Percentiles rank a stretch among this genome's conserved stretches.
phyloP scores from a whole-genome alignment of 2,329 filamentous ascomycete genomes.

The Seiridium cupressi region DNA sequence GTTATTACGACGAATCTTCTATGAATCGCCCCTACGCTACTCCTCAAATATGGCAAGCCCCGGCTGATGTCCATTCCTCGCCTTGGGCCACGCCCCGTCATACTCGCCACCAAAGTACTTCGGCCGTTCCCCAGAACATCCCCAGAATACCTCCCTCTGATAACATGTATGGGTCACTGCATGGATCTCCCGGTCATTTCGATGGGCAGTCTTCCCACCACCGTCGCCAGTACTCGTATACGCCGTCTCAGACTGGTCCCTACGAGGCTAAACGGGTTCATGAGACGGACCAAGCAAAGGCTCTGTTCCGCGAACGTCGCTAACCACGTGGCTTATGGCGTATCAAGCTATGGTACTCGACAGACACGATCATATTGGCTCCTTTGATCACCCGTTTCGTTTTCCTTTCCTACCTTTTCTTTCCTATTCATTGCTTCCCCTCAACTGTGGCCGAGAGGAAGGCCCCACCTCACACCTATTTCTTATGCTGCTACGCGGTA shows the following conservation, averaged over 20 bases:
- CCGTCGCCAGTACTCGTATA: constrained; percentile 14
- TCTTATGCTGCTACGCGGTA: background rate
- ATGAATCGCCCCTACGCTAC: constrained; percentile 15
- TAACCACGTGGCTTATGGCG: constrained; percentile 7
- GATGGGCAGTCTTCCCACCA: constrained; percentile 10
- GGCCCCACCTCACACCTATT: background rate
- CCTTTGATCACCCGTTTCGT: background rate
- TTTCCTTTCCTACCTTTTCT: background rate
- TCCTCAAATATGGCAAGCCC: constrained; percentile 8
- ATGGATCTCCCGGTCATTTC: background rate
- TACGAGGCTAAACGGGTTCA: constrained; percentile 8
- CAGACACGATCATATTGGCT: background rate
- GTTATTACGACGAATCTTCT: constrained; percentile 19
- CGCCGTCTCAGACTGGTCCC: constrained; percentile 3
- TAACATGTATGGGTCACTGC: constrained; percentile 4
- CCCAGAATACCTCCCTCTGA: constrained; percentile 6
- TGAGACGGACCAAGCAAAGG: constrained; percentile 17
- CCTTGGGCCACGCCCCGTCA: constrained; percentile 17
- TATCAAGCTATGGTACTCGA: background rate
- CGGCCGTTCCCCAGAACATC: constrained; percentile 14
- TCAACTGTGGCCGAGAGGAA: background rate
- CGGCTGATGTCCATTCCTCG: background rate
- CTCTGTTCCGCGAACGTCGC: constrained; percentile 18
- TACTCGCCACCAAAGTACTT: constrained; percentile 29
- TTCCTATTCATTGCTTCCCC: background rate